Evolutionary conservation across 169 alveolate genomes (phyloP).

Genomic region (Plasmodium chabaudi): DNA sequence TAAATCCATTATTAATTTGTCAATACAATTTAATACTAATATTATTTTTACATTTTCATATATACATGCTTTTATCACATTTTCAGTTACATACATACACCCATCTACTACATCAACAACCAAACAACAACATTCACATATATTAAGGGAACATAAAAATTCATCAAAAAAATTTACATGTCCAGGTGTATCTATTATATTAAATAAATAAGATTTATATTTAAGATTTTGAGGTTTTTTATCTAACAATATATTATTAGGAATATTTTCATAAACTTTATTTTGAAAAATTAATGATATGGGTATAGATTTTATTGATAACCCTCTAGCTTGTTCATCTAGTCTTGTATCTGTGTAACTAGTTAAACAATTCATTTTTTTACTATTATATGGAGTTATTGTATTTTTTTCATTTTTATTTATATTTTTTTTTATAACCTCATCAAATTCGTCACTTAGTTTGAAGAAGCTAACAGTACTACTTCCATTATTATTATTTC

Average conservation of each 20-base stretch:
- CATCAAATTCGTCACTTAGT: constrained; percentile 29
- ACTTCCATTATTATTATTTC: constrained; percentile 39
- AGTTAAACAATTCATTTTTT: constrained; percentile 54
- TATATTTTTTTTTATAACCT: constrained; percentile 23
- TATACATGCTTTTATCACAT: constrained; percentile 88
- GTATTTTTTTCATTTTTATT: not conserved
- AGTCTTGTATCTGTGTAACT: constrained; percentile 96
- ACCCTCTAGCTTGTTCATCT: constrained; percentile 97
- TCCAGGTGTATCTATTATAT: constrained; percentile 97
- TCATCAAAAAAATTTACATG: constrained; percentile 99
- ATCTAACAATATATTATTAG: constrained; percentile 80
- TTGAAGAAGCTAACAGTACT: constrained; percentile 45
- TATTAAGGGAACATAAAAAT: constrained; percentile 94
- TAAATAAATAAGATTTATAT: constrained; percentile 87
- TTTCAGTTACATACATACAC: constrained; percentile 93
- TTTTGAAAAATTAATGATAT: constrained; percentile 94
- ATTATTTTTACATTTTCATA: constrained; percentile 85
- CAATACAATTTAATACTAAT: constrained; percentile 95
- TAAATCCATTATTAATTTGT: constrained; percentile 96
- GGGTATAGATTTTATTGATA: constrained; percentile 98
- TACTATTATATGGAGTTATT: constrained; percentile 62
- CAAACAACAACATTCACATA: constrained; percentile 97
- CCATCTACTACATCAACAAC: constrained; percentile 98
- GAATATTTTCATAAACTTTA: constrained; percentile 75
- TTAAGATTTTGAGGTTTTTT: constrained; percentile 57